These are phyloP conservation scores for Kalanchoe fedtschenkoi DNA, from an alignment of 164 flowering plant species.

Conservation along the genomic window DNA sequence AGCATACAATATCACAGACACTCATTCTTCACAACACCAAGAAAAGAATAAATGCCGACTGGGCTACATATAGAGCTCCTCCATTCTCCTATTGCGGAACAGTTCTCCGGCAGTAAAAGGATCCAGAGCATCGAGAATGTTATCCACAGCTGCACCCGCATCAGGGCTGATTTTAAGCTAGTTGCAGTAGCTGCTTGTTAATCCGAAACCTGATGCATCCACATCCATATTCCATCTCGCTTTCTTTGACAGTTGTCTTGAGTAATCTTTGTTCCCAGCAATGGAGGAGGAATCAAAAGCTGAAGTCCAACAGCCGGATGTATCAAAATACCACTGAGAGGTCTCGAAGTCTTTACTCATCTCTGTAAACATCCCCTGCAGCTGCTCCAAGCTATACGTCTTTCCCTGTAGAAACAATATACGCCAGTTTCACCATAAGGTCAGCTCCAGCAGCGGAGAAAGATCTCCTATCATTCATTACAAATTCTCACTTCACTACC, in stretches of 20 bases:
- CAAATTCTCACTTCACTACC: too few relatives aligned
- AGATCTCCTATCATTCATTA: background rate
- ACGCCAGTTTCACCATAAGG: background rate
- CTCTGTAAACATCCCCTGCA: conserved; percentile 40
- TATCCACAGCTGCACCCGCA: too few relatives aligned
- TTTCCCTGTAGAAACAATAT: conserved; percentile 20
- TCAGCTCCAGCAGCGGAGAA: background rate
- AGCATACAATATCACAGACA: too few relatives aligned
- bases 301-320: background rate
- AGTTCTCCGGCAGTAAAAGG: too few relatives aligned
- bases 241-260: conserved; percentile 12
- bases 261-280: background rate
- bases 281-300: conserved; percentile 1
- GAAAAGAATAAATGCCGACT: too few relatives aligned
- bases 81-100: too few relatives aligned
- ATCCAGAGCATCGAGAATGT: too few relatives aligned
- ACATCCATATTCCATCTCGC: conserved; percentile 8
- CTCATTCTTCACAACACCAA: too few relatives aligned
- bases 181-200: background rate
- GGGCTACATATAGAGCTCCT: too few relatives aligned
- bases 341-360: conserved; percentile 26
- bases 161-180: too few relatives aligned
- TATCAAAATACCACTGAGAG: conserved; percentile 6
- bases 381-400: conserved; percentile 31
- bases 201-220: background rate